Evolutionary conservation across 2,329 filamentous ascomycete genomes (phyloP), one percentile per base, ranked within the genome.

Genomic region (Chrysoporthe deuterocubensis): DNA sequence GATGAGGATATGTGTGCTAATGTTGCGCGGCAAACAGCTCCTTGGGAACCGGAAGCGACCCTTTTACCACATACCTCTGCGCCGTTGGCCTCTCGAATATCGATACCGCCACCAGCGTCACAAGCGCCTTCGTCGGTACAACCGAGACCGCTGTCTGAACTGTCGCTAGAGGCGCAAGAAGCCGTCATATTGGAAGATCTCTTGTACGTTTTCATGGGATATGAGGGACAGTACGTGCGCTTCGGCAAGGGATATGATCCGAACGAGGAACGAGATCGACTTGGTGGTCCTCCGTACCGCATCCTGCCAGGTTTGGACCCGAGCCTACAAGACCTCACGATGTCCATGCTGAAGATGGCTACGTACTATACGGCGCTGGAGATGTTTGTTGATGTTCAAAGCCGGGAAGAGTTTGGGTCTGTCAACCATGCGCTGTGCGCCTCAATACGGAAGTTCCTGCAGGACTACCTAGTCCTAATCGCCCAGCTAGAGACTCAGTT

Each of bases 351-450:
- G 71, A 94, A 92, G 77, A 96, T 97, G 86, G 95, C 96, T 6
- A 96, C 93, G 0, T 93, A 98, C 78, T 97, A 97, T 78, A 91
- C 90, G 58, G 94, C 96, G 0, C 85, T 98, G 48, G 93, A 97
- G 75, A 90, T 93, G 3, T 98, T 97, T 78, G 90, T 98, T 62
- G 95, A 99, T 75, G 92, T 97, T 1, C 93, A 97, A 77, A 97
- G 94, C 76, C 86, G 93, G 54, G 93, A 96, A 63, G 93, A 97
- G 76, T 97, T 95, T 78, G 96, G 96, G 9, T 90, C 92, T 26
- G 95, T 99, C 70, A 98, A 96, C 76, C 96, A 99, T 80, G 94
- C 96, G 0, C 83, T 99, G 43, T 98, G 96, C 78, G 95, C 96
- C n/a, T 92, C 95, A 8, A 93, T 99, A 74, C 89, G 96, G 69